Evolutionary conservation across 192 early-diverging fungal species (phyloP).

Genomic region (Backusella australiensis): DNA sequence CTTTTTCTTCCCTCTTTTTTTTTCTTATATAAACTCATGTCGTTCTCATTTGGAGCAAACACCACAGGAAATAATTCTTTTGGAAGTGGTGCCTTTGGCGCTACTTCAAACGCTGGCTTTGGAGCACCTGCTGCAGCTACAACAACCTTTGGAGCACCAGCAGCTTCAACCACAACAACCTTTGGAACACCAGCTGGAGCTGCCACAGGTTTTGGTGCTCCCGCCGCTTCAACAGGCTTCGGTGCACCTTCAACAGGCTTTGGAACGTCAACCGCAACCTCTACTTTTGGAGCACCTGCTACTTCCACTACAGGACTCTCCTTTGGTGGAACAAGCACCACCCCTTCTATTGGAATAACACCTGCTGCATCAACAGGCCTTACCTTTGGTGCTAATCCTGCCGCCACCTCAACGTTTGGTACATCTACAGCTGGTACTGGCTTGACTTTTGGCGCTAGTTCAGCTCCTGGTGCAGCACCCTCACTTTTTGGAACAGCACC

Average conservation of each 20-base stretch:
- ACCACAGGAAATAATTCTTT: neutral
- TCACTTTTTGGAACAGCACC: neutral
- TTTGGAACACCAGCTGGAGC: neutral
- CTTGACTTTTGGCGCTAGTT: neutral
- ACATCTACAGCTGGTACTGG: neutral
- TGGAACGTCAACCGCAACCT: conserved; percentile 13
- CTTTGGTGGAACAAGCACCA: neutral
- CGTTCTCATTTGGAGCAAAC: conserved; percentile 22
- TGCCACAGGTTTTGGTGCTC: neutral
- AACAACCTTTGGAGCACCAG: neutral
- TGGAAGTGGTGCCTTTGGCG: neutral
- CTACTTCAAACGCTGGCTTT: neutral
- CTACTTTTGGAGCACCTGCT: conserved; percentile 18
- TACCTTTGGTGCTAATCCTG: neutral
- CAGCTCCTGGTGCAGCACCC: conserved; percentile 1
- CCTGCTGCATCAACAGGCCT: neutral
- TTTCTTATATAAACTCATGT: neutral
- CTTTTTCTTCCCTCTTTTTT: neutral
- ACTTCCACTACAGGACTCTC: neutral
- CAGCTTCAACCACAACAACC: conserved; percentile 7
- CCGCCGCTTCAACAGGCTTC: neutral
- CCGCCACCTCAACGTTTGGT: conserved; percentile 11
- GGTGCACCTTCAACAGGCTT: conserved; percentile 10
- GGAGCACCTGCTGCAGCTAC: conserved; percentile 8
- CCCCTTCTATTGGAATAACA: neutral